These are phyloP conservation scores for Rhynchospora breviuscula DNA, from an alignment of 176 grass and related monocot species.

Conservation along the genomic window DNA sequence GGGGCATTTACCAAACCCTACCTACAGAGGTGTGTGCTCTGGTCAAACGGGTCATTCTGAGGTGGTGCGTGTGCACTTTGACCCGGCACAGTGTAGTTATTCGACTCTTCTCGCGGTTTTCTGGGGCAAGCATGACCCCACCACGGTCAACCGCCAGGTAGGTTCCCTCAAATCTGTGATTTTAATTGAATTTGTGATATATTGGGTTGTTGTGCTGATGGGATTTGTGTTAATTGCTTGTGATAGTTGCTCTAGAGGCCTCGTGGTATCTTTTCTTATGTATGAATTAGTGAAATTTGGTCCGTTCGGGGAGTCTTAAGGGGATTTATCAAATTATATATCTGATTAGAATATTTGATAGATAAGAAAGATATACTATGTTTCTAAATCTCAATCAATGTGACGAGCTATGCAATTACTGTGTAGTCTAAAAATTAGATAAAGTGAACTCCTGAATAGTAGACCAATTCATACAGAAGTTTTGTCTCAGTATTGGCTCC, in stretches of 20 bases:
- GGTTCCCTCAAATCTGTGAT: neutral
- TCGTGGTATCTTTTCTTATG: too few species aligned
- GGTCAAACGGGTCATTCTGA: conserved; percentile 63
- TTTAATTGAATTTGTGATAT: neutral
- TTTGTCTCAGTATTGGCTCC: too few species aligned
- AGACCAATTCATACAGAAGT: too few species aligned
- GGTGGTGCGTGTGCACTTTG: conserved; percentile 75
- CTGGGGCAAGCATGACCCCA: conserved; percentile 89
- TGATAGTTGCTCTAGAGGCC: too few species aligned
- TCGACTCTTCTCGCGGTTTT: conserved; percentile 57
- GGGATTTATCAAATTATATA: neutral
- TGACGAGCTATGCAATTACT: neutral
- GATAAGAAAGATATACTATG: neutral
- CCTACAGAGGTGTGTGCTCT: conserved; percentile 56
- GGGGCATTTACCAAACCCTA: conserved; percentile 50
- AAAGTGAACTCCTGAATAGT: too few species aligned
- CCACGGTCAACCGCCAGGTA: conserved; percentile 73
- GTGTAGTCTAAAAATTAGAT: neutral
- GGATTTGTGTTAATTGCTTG: neutral
- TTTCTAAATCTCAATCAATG: neutral
- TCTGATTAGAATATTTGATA: neutral
- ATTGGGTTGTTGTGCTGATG: neutral
- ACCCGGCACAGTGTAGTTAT: conserved; percentile 62
- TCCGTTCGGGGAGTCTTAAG: neutral
- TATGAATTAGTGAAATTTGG: too few species aligned